Evolutionary conservation across 106 monocot genomes (phyloP), one percentile per base, ranked within the genome.

Genomic region (Chionographis japonica): DNA sequence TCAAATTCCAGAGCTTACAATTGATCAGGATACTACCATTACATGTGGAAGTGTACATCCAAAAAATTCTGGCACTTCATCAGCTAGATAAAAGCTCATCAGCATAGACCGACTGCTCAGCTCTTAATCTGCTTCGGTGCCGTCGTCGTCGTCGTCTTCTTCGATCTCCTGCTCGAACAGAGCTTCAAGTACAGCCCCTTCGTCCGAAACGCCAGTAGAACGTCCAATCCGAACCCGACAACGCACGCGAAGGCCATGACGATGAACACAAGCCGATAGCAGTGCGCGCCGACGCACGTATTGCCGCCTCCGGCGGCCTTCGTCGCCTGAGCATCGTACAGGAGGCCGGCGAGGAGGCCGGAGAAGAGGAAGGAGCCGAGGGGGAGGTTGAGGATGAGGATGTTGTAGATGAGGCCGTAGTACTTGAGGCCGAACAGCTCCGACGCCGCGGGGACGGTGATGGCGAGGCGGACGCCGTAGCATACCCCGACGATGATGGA

Each of bases 361-460:
- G 95, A 95, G 88, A 95, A 95, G 66, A 95, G 91, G 78, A 95
- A 95, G 43, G 95, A 95, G 7, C 95, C 95, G 4, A 95, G 84
- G 12, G 95, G 95, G 15, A 95, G 84, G 70, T 95, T 95, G 17
- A 95, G 79, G 60, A 95, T 95, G 61, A 95, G 75, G 40, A 95
- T 80, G 81, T 95, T 95, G 88, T 95, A 95, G n/a, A 95, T 82
- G 54, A 95, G 84, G 16, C 95, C 95, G 52, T 91, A 95, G 73
- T 84, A 82, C 64, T 81, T 95, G 3, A 95, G 86, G 0, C 95
- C 95, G 19, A 95, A 95, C 41, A 95, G 84, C 71, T 95, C 95
- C 0, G 95, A 95, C 6, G 88, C 88, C 1, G 86, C 80, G 0
- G 95, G 91, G 50, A 95, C 95, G 0, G 91, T 83, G 43, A 91